phyloP scores from a whole-genome alignment of 2,329 filamentous ascomycete species.

The Colletotrichum costaricense region DNA sequence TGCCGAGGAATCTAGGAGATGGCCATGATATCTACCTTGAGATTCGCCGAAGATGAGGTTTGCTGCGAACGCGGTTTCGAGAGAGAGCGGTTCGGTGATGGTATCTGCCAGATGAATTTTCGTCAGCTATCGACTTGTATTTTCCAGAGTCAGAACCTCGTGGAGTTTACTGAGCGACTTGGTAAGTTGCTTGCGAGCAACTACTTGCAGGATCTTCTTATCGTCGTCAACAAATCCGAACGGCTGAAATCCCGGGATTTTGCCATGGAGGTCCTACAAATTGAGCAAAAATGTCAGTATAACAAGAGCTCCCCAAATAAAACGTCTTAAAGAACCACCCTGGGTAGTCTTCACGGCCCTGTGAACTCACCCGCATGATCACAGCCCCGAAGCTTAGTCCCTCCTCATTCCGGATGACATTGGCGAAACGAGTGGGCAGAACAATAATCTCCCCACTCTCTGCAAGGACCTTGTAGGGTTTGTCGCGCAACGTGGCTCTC shows the following conservation, averaged over 20 bases:
- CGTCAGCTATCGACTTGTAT: no score
- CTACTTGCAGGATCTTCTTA: neutral
- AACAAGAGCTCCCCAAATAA: neutral
- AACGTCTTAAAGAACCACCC: neutral
- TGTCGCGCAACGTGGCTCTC: neutral
- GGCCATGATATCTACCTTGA: neutral
- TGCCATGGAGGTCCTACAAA: neutral
- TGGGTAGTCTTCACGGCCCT: no score
- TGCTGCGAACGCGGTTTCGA: neutral
- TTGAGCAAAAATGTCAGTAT: neutral
- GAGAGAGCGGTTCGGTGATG: neutral
- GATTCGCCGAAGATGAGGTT: neutral
- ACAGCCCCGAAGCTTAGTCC: neutral
- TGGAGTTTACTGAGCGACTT: neutral
- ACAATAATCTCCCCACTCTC: neutral
- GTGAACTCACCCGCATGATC: neutral
- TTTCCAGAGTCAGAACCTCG: no score
- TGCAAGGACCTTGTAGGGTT: neutral
- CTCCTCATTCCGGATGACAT: neutral
- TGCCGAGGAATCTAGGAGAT: no score
- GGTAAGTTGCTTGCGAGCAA: conserved; percentile 3
- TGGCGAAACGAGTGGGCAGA: neutral
- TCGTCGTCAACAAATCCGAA: neutral
- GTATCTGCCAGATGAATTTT: neutral
- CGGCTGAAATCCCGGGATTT: neutral